Percentiles rank a stretch among this genome's conserved stretches.
Evolutionary conservation across 331 rosid genomes (phyloP).

Genomic region (Phaseolus coccineus): DNA sequence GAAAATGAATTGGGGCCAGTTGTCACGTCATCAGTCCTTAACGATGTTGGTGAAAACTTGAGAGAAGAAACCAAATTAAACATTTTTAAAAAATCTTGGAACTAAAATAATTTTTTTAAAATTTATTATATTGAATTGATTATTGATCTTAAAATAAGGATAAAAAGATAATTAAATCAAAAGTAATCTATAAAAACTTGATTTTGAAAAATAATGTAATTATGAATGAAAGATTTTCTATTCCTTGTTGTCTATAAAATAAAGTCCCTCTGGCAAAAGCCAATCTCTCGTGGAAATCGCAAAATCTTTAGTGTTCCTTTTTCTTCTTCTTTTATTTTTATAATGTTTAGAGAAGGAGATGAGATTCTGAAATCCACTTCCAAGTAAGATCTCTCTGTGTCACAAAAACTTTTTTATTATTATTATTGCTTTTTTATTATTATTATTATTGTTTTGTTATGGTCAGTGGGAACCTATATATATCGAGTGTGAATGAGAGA

Average conservation of each 20-base stretch:
- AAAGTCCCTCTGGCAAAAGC: slow-evolving; percentile 53
- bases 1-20: too few species aligned
- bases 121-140: too few species aligned
- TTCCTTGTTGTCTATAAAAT: neutral
- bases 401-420: neutral
- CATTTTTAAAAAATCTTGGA: too few species aligned
- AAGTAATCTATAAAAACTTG: too few species aligned
- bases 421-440: neutral
- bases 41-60: too few species aligned
- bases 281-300: slow-evolving; percentile 62
- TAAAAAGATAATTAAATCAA: too few species aligned
- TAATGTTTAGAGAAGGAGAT: slow-evolving; percentile 51
- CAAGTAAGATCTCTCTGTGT: slow-evolving; percentile 42
- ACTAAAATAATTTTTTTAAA: too few species aligned
- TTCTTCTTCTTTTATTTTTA: neutral
- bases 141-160: too few species aligned
- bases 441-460: neutral
- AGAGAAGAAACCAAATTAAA: too few species aligned
- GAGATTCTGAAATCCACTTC: slow-evolving; percentile 83
- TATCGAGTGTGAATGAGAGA: slow-evolving; percentile 46
- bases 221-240: neutral
- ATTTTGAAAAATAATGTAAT: neutral
- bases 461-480: neutral
- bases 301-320: slow-evolving; percentile 38
- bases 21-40: too few species aligned